Evolutionary conservation across 805 yeast species (phyloP).

Genomic region (Metschnikowia lochheadii): DNA sequence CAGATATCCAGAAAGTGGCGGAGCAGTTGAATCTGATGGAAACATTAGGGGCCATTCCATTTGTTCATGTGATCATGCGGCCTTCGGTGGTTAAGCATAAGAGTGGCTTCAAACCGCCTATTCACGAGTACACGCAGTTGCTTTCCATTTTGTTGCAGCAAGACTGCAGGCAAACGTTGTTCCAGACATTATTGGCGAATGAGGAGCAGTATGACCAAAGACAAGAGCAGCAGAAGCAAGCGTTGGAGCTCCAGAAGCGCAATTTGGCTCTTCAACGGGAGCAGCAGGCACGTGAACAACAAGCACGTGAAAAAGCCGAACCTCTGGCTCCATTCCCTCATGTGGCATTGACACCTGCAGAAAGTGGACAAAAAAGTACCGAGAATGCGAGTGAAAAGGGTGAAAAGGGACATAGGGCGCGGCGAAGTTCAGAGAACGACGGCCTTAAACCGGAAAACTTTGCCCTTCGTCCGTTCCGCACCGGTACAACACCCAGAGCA

Average conservation of each 20-base stretch:
- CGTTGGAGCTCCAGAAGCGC: conserved; percentile 2
- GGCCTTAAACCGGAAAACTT: conserved; percentile 24
- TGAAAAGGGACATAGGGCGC: too few relatives aligned
- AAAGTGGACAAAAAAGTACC: neutral
- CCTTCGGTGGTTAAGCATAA: conserved; percentile 36
- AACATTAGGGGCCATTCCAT: conserved; percentile 35
- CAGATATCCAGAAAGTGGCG: neutral
- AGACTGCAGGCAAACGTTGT: conserved; percentile 17
- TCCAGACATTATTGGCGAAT: conserved; percentile 5
- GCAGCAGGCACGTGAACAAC: conserved; percentile 1
- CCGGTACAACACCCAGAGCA: conserved; percentile 37
- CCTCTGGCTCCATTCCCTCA: neutral
- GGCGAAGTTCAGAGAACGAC: neutral
- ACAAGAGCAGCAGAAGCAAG: conserved; percentile 27
- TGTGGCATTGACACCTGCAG: neutral
- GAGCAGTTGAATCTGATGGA: conserved; percentile 33
- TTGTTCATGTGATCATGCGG: conserved; percentile 37
- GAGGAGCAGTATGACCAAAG: conserved; percentile 18
- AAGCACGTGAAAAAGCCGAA: neutral
- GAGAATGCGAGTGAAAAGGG: neutral
- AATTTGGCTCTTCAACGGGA: conserved; percentile 1
- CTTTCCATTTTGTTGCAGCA: conserved; percentile 27
- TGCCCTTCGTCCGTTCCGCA: conserved; percentile 39
- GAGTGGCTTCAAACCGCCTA: conserved; percentile 39
- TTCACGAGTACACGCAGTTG: conserved; percentile 23